Base-by-base conservation (phyloP, 2,329 filamentous ascomycete genomes). In the Pseudogymnoascus sp. region DNA sequence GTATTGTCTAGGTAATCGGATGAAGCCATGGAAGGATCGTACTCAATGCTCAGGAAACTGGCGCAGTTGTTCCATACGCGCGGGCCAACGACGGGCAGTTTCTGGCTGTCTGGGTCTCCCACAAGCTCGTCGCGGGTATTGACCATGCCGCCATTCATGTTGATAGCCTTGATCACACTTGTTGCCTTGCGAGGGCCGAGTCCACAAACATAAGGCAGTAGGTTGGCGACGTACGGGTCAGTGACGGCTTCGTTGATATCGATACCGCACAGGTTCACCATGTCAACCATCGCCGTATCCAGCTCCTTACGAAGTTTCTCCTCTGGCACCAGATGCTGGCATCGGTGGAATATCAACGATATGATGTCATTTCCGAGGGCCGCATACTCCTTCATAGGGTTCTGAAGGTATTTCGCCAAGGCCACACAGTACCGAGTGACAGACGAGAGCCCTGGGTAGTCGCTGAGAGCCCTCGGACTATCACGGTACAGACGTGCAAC, bases 241-340 rank as follows among this genome's bases (percentile, higher is more conserved):
- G 81, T 82, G 62, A 96, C 87, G 12, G 92, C 92, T 67, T 97
- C 92, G 69, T 97, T 96, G 71, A 99, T 89, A 70, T 97, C 91
- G 38, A 99, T 91, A 71, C 94, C 94, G 52, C 92, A 92, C 45
- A 99, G 85, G 73, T 99, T 99, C 68, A 99, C 94, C 83, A 96
- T 96, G 73, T 99, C 94, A 10, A 99, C 93, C 85, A 99, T 90
- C 49, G 93, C 91, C n/a, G 90, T 95, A 71, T 99, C 94, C 14
- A 99, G 82, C 64, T 91, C 86, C 73, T 90, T 92, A 65, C 88
- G 78, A 39, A 99, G 81, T 77, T 96, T 92, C 38, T 97, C 93
- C 65, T 92, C 85, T 0, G 92, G 89, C 12, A 99, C 81, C 31
- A 97, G 83, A 65, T 92, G 89, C 73, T 99, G 94, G 69, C 92